Evolutionary conservation across 2,329 filamentous ascomycete species (phyloP), one percentile per base, ranked within the genome.

Genomic region (Trichoderma atrobrunneum): DNA sequence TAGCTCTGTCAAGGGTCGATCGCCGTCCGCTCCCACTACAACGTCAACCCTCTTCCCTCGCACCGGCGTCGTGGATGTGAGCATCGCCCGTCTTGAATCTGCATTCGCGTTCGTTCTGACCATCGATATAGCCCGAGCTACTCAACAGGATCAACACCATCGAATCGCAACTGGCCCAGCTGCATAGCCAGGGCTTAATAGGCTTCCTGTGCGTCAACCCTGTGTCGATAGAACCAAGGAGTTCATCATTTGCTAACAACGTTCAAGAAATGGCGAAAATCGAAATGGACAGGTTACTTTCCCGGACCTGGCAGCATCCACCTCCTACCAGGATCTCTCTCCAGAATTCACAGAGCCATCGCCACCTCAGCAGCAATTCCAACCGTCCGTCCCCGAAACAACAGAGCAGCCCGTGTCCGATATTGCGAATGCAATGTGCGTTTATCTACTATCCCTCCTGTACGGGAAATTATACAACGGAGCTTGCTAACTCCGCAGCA

Each of bases 81-180:
- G 67, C 39, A 32, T 26, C 32, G 6, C 0, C 1, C 10, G 11
- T 43, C 57, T 3, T 26, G 39, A 36, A 51, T 24, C n/a, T n/a
- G 3, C n/a, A 28, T 36, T n/a, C 26, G 30, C 24, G 39, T 69
- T 43, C 24, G 39, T 69, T 43, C 67, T 70, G 48, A 70, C 57
- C 30, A 26, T 24, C 12, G n/a, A 34, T 69, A 7, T 34, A 70
- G 67, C 67, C 67, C 26, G 67, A 70, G 43, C 67, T 70, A 14
- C 67, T 70, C 14, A 70, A 61, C 24, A 62, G 67, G 36, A 70
- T 70, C 30, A 70, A 70, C 39, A 70, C 67, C 39, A 70, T 70
- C 43, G 67, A 70, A 32, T 70, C 67, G 39, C 56, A 62, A 36
- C 67, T 70, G 10, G 67, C 67, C 16, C 67, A 70, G 30, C 67